Evolutionary conservation across 768 basidiomycete genomes (phyloP).

Genomic region (Candolleomyces eurysporus): DNA sequence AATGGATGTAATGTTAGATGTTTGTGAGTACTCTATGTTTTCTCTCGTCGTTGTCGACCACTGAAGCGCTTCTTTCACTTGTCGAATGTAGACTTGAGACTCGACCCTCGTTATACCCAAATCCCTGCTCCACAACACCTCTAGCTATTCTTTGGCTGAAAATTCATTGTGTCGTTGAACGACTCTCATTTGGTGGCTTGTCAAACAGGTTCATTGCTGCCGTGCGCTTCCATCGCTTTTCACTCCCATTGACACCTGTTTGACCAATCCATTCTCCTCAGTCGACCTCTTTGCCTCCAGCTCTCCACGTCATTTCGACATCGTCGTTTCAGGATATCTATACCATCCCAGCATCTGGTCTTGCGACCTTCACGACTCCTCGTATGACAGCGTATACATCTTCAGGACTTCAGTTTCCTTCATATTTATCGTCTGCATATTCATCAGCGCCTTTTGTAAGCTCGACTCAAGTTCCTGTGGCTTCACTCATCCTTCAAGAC

Average conservation of each 20-base stretch:
- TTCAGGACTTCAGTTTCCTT: conserved; percentile 5
- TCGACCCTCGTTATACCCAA: conserved; percentile 4
- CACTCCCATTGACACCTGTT: too few species aligned
- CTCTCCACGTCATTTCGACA: too few species aligned
- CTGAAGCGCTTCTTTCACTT: conserved; percentile 7
- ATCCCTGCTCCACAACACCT: conserved; percentile 10
- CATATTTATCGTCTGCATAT: too few species aligned
- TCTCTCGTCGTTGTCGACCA: conserved; percentile 30
- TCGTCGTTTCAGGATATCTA: too few species aligned
- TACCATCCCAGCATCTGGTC: too few species aligned
- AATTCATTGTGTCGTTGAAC: conserved; percentile 50
- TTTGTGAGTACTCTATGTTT: conserved; percentile 30
- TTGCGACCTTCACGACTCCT: not conserved
- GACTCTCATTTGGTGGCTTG: conserved; percentile 38
- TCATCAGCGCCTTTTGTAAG: too few species aligned
- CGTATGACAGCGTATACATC: not conserved
- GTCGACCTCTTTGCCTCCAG: too few species aligned
- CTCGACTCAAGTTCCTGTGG: not conserved
- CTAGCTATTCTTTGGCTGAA: conserved; percentile 31
- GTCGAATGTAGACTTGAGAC: conserved; percentile 14
- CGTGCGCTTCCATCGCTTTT: conserved; percentile 36
- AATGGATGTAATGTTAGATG: conserved; percentile 20
- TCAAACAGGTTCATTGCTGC: conserved; percentile 52
- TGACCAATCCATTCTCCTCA: too few species aligned
- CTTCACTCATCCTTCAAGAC: not conserved